phyloP scores from a whole-genome alignment of 768 basidiomycete species.

The Naganishia vishniacii region DNA sequence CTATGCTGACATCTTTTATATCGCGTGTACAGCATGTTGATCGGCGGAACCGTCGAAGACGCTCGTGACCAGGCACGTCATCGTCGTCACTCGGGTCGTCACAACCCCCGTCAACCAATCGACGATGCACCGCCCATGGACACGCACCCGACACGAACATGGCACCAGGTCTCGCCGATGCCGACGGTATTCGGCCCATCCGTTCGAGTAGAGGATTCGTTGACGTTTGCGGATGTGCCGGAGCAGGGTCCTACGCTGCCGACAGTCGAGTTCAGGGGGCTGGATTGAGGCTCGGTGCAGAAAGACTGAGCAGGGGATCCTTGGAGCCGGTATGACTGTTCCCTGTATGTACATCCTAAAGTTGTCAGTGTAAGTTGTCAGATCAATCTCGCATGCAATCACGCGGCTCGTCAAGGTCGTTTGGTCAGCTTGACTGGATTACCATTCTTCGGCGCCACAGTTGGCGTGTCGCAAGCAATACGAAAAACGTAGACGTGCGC shows the following conservation, averaged over 20 bases:
- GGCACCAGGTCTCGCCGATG: slow-evolving; percentile 5
- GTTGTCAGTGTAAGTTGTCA: too few species aligned
- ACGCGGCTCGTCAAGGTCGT: too few species aligned
- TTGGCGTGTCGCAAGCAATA: too few species aligned
- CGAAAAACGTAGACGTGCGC: too few species aligned
- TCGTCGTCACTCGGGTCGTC: slow-evolving; percentile 7
- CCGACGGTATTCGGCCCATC: neutral
- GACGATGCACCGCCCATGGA: neutral
- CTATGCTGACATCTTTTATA: neutral
- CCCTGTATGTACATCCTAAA: too few species aligned
- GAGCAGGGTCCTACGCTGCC: neutral
- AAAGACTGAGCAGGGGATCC: too few species aligned
- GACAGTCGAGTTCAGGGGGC: neutral
- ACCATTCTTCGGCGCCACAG: too few species aligned
- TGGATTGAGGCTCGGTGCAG: neutral
- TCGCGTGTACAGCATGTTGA: neutral
- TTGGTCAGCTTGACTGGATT: too few species aligned
- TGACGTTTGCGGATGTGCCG: neutral
- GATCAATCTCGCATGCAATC: too few species aligned
- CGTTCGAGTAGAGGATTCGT: neutral
- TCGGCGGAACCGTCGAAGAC: slow-evolving; percentile 22
- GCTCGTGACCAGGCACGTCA: slow-evolving; percentile 5
- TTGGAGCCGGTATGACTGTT: too few species aligned
- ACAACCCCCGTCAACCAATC: slow-evolving; percentile 1
- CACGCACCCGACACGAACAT: slow-evolving; percentile 9